Conservation (phyloP, 2,329 filamentous ascomycete genomes). For the Fusarium bulbicola region DNA sequence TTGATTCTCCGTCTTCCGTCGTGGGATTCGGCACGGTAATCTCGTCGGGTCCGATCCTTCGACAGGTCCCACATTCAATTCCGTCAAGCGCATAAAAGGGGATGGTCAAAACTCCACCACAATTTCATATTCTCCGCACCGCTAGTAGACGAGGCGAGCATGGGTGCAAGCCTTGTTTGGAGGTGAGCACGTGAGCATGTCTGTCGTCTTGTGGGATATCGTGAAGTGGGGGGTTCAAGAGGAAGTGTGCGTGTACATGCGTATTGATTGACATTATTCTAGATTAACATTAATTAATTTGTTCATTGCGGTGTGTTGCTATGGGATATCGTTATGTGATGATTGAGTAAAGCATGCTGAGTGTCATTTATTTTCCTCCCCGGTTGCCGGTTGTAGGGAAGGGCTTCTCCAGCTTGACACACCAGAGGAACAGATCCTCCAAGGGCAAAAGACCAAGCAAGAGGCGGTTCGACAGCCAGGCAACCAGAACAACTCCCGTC, state of each 20-base stretch:
- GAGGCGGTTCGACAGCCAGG: conserved; percentile 62
- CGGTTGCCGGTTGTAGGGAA: conserved; percentile 56
- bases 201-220: conserved; percentile 1
- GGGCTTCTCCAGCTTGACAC: conserved; percentile 71
- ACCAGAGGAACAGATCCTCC: conserved; percentile 73
- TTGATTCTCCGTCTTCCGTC: not conserved
- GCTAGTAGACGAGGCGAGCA: not conserved
- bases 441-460: conserved; percentile 69
- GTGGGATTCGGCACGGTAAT: not conserved
- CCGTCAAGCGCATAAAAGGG: not conserved
- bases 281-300: conserved; percentile 3
- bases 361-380: conserved; percentile 18
- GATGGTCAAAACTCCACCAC: not conserved
- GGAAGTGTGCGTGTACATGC: not conserved
- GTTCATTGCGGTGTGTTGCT: not conserved
- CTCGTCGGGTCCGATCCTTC: not conserved
- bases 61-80: not conserved
- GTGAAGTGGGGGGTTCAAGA: not conserved
- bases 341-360: not conserved
- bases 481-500: conserved; percentile 66
- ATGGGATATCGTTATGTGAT: conserved; percentile 1
- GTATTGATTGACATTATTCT: not conserved
- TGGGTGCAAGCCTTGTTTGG: not conserved
- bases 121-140: not conserved
- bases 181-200: not conserved